Percentiles rank a stretch among this genome's conserved stretches.
Conservation (phyloP, 345 rosid genomes). For the Corymbia maculata region DNA sequence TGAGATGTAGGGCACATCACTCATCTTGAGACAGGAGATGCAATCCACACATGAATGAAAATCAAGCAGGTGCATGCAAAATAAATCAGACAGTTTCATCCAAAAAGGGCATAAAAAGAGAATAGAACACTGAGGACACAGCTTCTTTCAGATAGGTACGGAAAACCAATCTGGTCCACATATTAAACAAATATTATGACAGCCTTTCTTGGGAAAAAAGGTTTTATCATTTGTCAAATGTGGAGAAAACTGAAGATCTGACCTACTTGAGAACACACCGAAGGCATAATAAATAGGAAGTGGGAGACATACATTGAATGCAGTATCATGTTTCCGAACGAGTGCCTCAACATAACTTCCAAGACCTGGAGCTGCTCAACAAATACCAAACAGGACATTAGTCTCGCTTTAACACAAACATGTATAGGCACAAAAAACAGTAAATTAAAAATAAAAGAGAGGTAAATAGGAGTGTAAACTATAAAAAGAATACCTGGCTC, state of each 20-base stretch:
- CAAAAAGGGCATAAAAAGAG: neutral
- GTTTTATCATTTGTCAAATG: neutral
- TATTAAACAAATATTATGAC: neutral
- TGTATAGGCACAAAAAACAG: neutral
- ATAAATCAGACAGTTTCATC: neutral
- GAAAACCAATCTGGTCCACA: neutral
- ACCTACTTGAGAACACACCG: neutral
- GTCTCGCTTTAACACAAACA: neutral
- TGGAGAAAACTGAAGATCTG: neutral
- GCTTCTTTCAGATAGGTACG: neutral
- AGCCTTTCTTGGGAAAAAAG: neutral
- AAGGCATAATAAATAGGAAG: neutral
- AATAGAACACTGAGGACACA: neutral
- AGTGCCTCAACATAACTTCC: conserved; percentile 96
- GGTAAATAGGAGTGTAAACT: neutral
- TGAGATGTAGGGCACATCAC: neutral
- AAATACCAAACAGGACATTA: neutral
- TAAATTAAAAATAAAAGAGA: neutral
- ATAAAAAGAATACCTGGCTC: conserved; percentile 57
- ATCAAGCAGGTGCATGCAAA: neutral
- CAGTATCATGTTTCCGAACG: conserved; percentile 81
- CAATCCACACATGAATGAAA: neutral
- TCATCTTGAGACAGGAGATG: neutral
- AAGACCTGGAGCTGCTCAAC: conserved; percentile 79
- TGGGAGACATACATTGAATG: conserved; percentile 57